phyloP scores from a whole-genome alignment of 2,329 filamentous ascomycete species.

The Apiospora kogelbergensis region DNA sequence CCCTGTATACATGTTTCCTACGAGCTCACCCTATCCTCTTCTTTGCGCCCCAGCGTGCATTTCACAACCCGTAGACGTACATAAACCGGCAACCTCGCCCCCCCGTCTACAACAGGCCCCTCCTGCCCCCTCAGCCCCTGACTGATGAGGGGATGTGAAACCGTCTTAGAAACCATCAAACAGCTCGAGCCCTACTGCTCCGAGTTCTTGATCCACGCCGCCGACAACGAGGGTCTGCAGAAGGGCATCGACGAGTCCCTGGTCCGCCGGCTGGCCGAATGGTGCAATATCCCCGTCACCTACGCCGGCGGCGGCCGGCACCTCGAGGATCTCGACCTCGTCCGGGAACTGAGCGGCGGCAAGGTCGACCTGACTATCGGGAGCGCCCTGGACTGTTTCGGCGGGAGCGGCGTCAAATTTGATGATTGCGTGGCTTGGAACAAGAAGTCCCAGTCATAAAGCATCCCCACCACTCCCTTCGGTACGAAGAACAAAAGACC shows the following conservation, averaged over 20 bases:
- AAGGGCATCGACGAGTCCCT: slow-evolving; percentile 85
- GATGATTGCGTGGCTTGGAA: slow-evolving; percentile 93
- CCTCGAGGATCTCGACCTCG: slow-evolving; percentile 78
- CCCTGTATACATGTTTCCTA: too few relatives aligned
- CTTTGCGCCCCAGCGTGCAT: too few relatives aligned
- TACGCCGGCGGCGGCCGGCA: slow-evolving; percentile 92
- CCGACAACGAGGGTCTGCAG: slow-evolving; percentile 94
- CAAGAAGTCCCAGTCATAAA: slow-evolving; percentile 46
- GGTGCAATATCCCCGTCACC: slow-evolving; percentile 91
- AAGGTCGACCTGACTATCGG: slow-evolving; percentile 94
- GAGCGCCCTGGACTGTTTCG: slow-evolving; percentile 94
- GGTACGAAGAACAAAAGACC: too few relatives aligned
- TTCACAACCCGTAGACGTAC: too few relatives aligned
- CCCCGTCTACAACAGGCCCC: not conserved
- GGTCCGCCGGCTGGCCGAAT: slow-evolving; percentile 72
- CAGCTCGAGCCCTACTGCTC: slow-evolving; percentile 87
- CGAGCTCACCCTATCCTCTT: too few relatives aligned
- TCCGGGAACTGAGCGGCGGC: slow-evolving; percentile 74
- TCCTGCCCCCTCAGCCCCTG: not conserved
- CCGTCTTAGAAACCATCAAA: slow-evolving; percentile 71
- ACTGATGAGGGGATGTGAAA: slow-evolving; percentile 13
- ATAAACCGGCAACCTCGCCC: too few relatives aligned
- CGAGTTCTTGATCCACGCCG: slow-evolving; percentile 95
- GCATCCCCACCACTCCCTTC: too few relatives aligned
- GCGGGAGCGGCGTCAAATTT: slow-evolving; percentile 81